Conservation (phyloP, 805 yeast species). For the Lipomyces yamadae region DNA sequence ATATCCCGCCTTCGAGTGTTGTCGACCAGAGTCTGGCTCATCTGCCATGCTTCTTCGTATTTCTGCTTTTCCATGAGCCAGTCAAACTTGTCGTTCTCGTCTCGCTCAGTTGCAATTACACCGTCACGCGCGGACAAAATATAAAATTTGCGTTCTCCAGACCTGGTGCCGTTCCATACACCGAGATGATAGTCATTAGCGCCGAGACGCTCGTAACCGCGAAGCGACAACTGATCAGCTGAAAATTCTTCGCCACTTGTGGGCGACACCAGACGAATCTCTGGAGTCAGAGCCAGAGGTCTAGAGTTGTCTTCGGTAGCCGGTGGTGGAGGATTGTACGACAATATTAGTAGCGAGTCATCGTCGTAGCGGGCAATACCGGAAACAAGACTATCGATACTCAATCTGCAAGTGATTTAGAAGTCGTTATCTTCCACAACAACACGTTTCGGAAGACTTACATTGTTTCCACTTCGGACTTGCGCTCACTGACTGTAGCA, state of each 20-base stretch:
- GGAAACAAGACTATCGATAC: slow-evolving; percentile 60
- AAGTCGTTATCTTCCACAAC: not conserved
- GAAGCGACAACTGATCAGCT: slow-evolving; percentile 76
- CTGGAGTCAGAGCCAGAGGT: slow-evolving; percentile 61
- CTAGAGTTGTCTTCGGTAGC: slow-evolving; percentile 33
- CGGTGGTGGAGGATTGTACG: slow-evolving; percentile 46
- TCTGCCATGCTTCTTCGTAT: slow-evolving; percentile 76
- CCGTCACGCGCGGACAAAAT: slow-evolving; percentile 83
- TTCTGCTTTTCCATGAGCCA: slow-evolving; percentile 68
- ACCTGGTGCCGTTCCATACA: slow-evolving; percentile 46
- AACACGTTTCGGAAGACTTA: not conserved
- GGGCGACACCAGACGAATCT: slow-evolving; percentile 69
- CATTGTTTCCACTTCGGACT: slow-evolving; percentile 37
- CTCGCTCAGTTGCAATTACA: slow-evolving; percentile 73
- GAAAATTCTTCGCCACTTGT: slow-evolving; percentile 71
- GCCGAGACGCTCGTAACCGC: slow-evolving; percentile 62
- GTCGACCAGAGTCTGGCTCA: slow-evolving; percentile 63
- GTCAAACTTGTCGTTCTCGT: slow-evolving; percentile 66
- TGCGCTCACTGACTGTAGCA: slow-evolving; percentile 30
- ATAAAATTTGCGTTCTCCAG: slow-evolving; percentile 55
- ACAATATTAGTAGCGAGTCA: slow-evolving; percentile 66
- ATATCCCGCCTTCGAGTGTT: slow-evolving; percentile 57
- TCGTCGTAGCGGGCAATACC: slow-evolving; percentile 80
- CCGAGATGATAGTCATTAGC: slow-evolving; percentile 80
- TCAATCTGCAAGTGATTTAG: slow-evolving; percentile 48